A percentile compares a stretch with the other conserved stretches of the same genome.
These are phyloP conservation scores for Quercus cerris DNA, from an alignment of 306 rosid genomes.

Conservation along the genomic window DNA sequence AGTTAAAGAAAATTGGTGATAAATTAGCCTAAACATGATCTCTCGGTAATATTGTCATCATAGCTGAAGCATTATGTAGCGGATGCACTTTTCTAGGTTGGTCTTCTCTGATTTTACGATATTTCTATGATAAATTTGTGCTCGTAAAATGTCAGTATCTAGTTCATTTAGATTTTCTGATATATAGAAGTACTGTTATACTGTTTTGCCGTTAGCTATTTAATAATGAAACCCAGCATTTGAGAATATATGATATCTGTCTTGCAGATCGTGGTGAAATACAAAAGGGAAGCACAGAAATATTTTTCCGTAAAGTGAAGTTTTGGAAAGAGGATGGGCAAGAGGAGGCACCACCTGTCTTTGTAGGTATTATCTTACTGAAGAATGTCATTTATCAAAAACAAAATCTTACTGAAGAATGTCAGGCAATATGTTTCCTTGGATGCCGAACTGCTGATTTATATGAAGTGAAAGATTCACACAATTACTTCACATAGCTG, in stretches of 20 bases:
- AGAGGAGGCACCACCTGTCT: conserved; percentile 94
- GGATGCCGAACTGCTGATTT: conserved; percentile 10
- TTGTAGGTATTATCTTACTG: conserved; percentile 87
- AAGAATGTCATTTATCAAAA: conserved; percentile 21
- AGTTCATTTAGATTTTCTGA: background rate
- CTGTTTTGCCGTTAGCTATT: background rate
- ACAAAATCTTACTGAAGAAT: conserved; percentile 45
- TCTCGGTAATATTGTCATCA: too few relatives aligned
- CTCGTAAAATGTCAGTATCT: too few relatives aligned
- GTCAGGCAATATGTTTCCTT: conserved; percentile 28
- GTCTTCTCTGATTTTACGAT: too few relatives aligned
- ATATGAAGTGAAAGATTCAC: background rate
- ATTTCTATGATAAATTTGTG: too few relatives aligned
- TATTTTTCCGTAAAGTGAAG: conserved; percentile 82
- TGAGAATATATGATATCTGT: background rate
- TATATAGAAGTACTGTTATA: background rate
- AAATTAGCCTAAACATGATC: too few relatives aligned
- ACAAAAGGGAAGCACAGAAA: conserved; percentile 68
- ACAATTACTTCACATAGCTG: background rate
- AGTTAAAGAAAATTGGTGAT: too few relatives aligned
- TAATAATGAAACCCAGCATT: background rate
- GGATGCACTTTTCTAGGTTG: too few relatives aligned
- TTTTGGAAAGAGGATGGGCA: conserved; percentile 84
- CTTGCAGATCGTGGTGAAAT: conserved; percentile 76
- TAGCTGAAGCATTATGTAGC: too few relatives aligned